Base-by-base conservation (phyloP, 2,329 filamentous ascomycete species). In the Diaporthe citrichinensis region DNA sequence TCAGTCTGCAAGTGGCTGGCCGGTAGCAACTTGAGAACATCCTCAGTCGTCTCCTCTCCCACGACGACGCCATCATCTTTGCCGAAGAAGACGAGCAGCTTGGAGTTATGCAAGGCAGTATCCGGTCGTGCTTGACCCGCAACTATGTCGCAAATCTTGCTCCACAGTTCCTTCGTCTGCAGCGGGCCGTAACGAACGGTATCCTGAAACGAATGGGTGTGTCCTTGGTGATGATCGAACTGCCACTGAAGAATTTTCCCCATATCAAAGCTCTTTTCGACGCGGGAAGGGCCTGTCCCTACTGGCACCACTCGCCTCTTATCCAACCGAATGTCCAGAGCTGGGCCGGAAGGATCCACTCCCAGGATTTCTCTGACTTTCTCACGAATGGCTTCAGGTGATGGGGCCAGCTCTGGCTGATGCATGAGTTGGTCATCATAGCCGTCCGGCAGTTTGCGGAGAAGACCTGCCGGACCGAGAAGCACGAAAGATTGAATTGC, bases 401-500 rank as follows among this genome's bases (percentile, higher is more conserved):
- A 62, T 28, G 39, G 39, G 20, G 59, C 59, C 44, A 61, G n/a
- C 8, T 44, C n/a, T 14, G 39, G 39, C n/a, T 31, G 59, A 20
- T 44, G 39, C 59, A 62, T 44, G 8, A 62, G 59, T 23, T 23
- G 34, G 59, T 62, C 39, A 9, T 62, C 39, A 8, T 62, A 62
- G 4, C 59, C 59, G 20, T 44, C 59, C 39, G 59, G 59, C 8
- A 62, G 39, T 15, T 44, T 44, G 39, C 59, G 59, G 25, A 62
- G 39, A 20, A 62, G 36, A 17, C 59, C 39, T 62, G 59, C 59
- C 9, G 59, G 59, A 12, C 59, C 59, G 15, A 62, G 59, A 44
- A 44, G n/a, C 2, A 62, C 39, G n/a, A 62, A 23, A 1, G 36
- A 44, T 14, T 15, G n/a, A 10, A 62, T 12, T 4, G 39, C 44